These are phyloP conservation scores for Suillus discolor DNA, from an alignment of 768 basidiomycete species.

Conservation along the genomic window DNA sequence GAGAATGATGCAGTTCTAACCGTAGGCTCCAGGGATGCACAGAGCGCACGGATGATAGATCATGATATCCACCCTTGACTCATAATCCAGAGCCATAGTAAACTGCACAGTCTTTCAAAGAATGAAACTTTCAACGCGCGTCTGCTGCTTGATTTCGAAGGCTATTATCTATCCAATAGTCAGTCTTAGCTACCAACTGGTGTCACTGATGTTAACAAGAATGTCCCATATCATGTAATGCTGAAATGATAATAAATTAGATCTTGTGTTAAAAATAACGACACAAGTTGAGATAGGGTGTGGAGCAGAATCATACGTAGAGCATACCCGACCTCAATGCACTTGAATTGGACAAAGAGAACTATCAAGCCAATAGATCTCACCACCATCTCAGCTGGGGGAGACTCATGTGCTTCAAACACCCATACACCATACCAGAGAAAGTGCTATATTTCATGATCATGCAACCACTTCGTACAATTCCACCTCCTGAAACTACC, in stretches of 20 bases:
- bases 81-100: background rate
- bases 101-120: background rate
- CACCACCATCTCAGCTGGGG: background rate
- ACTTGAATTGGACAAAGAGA: background rate
- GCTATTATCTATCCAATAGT: no score
- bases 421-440: background rate
- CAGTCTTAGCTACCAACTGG: background rate
- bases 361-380: background rate
- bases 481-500: no score
- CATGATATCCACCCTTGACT: no score
- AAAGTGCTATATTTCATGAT: background rate
- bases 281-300: background rate
- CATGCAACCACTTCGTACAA: background rate
- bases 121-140: background rate
- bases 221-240: background rate
- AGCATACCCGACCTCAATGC: background rate
- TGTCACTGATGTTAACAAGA: background rate
- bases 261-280: background rate
- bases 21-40: background rate
- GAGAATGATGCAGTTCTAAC: background rate
- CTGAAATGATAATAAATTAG: background rate
- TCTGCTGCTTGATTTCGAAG: background rate
- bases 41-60: background rate
- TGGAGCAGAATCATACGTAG: no score
- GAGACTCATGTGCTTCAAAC: background rate